These are phyloP conservation scores for Vaccinium macrocarpon DNA, from an alignment of 148 eudicot species.

Conservation along the genomic window DNA sequence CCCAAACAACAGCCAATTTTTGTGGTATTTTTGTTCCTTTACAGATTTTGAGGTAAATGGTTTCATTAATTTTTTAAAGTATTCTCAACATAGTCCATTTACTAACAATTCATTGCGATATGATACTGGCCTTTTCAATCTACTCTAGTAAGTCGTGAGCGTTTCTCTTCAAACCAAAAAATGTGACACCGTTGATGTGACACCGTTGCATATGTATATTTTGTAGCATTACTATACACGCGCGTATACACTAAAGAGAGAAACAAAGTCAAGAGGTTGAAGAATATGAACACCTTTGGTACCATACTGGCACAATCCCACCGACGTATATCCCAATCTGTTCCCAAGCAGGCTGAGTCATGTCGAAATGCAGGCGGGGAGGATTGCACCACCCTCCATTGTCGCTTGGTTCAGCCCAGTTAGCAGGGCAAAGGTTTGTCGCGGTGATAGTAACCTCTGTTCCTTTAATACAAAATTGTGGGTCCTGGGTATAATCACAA, in stretches of 20 bases:
- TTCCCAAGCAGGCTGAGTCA: slow-evolving; percentile 98
- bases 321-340: slow-evolving; percentile 78
- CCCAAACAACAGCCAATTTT: too few relatives aligned
- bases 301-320: slow-evolving; percentile 81
- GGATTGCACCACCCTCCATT: slow-evolving; percentile 96
- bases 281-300: slow-evolving; percentile 48
- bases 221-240: slow-evolving; percentile 67
- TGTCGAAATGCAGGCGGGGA: slow-evolving; percentile 84
- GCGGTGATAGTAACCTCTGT: slow-evolving; percentile 68
- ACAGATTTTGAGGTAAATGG: too few relatives aligned
- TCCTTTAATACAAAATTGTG: slow-evolving; percentile 63
- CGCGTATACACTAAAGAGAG: background rate
- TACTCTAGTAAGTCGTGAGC: background rate
- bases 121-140: background rate
- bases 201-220: slow-evolving; percentile 9
- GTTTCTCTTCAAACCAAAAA: background rate
- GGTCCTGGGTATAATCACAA: slow-evolving; percentile 50
- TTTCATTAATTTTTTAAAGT: too few relatives aligned
- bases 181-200: background rate
- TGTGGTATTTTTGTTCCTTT: too few relatives aligned
- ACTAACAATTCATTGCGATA: background rate
- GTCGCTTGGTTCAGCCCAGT: slow-evolving; percentile 55
- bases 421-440: slow-evolving; percentile 89
- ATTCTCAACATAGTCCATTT: too few relatives aligned
- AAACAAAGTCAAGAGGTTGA: background rate